Evolutionary conservation across 2,329 filamentous ascomycete species (phyloP).

Genomic region (Lachnellula suecica): DNA sequence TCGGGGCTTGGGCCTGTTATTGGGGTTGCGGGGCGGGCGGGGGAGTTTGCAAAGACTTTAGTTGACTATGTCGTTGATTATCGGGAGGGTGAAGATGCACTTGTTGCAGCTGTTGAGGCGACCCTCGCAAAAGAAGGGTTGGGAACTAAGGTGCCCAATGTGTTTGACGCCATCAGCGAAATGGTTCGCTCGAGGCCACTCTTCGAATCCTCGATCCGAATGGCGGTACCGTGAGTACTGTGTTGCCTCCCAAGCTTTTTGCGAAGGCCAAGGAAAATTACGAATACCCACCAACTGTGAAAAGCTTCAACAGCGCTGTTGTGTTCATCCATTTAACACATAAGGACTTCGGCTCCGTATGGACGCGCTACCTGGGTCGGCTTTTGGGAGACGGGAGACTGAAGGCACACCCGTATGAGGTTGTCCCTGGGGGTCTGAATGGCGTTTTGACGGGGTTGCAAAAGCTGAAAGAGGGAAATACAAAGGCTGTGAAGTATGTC

Average conservation of each 20-base stretch:
- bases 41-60: constrained; percentile 44
- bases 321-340: constrained; percentile 1
- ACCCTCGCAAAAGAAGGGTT: constrained; percentile 11
- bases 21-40: constrained; percentile 50
- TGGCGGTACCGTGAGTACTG: constrained; percentile 8
- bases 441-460: constrained; percentile 49
- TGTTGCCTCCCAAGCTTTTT: constrained; percentile 10
- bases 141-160: constrained; percentile 12
- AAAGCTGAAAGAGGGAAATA: constrained; percentile 57
- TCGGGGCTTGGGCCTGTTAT: constrained; percentile 58
- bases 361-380: constrained; percentile 19
- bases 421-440: constrained; percentile 45
- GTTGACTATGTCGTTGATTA: constrained; percentile 58
- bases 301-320: constrained; percentile 5
- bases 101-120: constrained; percentile 29
- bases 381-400: constrained; percentile 49
- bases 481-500: constrained; percentile 63
- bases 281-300: constrained; percentile 5
- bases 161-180: constrained; percentile 23
- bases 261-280: constrained; percentile 7
- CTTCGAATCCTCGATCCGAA: constrained; percentile 8
- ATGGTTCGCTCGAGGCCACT: constrained; percentile 10
- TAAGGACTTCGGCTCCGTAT: constrained; percentile 14
- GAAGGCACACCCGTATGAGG: constrained; percentile 46
- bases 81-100: constrained; percentile 43